Evolutionary conservation across 2,329 filamentous ascomycete species (phyloP), one percentile per base, ranked within the genome.

Genomic region (Monilinia polystroma): DNA sequence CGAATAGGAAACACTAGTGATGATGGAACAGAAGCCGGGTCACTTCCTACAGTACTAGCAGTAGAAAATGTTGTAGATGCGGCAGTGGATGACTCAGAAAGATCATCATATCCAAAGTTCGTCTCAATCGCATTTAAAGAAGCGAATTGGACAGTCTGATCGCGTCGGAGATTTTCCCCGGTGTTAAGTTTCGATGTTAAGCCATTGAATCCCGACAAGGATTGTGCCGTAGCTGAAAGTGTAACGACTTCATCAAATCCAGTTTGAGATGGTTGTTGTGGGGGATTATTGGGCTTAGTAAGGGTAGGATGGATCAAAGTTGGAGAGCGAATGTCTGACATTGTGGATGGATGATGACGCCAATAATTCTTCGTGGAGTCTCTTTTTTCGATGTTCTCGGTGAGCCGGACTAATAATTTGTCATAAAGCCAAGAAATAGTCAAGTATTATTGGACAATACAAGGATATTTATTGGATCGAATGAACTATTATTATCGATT

Each of bases 261-360:
- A 23, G 69, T 62, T 29, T 73, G 66, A 16, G 70, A 47, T 38
- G 43, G 60, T 67, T 26, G 12, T 66, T 45, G 18, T 47, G 51
- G 69, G 52, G 70, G 67, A 56, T 70, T 65, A 45, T 70, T 67
- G n/a, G 70, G 70, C 60, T 77, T 78, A 76, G 79, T 80, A 76
- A 85, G 79, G 70, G 77, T 78, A 74, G 82, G 81, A 79, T 85
- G 82, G 77, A 85, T 79, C 71, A 81, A 78, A 67, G 79, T 78
- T 68, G 83, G 81, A 70, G 82, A 83, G 55, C 76, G 75, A 69
- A 81, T 71, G 69, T 77, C 78, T 69, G 79, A 74, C 79, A 80
- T 80, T 68, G 71, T 74, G 74, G 74, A 47, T 74, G 74, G 74
- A 53, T 20, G 60, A 64, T 63, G 64, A 51, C n/a, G 29, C 58